phyloP scores from a whole-genome alignment of 1,284 basidiomycete species.

The Rhodotorula mucilaginosa region DNA sequence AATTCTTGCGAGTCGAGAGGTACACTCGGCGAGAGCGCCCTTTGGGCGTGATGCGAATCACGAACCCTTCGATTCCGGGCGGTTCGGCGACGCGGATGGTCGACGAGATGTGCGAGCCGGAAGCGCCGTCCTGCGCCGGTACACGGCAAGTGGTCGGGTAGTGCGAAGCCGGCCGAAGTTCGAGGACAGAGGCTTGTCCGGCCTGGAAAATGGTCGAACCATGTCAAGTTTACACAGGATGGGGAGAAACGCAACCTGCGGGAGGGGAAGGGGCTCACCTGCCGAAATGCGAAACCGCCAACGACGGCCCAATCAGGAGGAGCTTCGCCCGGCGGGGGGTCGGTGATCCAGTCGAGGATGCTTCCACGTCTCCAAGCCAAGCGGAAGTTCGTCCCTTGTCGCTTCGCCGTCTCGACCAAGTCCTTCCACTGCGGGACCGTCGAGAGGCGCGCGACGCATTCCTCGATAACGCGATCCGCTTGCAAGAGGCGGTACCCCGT shows the following conservation, averaged over 20 bases:
- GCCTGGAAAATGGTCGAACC: background rate
- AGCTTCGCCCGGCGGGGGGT: background rate
- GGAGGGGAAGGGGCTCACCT: conserved; percentile 4
- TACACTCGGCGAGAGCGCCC: conserved; percentile 32
- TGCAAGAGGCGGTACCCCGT: conserved; percentile 3
- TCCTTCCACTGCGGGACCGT: conserved; percentile 35
- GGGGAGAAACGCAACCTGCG: background rate
- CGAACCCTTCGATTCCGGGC: conserved; percentile 41
- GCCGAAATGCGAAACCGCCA: conserved; percentile 24
- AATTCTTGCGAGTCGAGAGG: conserved; percentile 31
- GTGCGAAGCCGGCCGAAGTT: conserved; percentile 37
- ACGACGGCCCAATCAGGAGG: conserved; percentile 28
- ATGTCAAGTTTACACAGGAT: background rate
- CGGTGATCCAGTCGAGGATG: conserved; percentile 40
- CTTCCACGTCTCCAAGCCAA: conserved; percentile 38
- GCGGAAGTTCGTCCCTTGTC: conserved; percentile 19
- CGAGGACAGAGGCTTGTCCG: conserved; percentile 16
- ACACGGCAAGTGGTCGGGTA: conserved; percentile 38
- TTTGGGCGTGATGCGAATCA: conserved; percentile 30
- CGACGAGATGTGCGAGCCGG: background rate
- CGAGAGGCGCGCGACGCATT: conserved; percentile 30
- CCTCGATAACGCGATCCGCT: conserved; percentile 21
- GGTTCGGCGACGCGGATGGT: conserved; percentile 35
- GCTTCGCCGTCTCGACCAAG: conserved; percentile 25
- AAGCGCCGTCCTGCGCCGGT: background rate